Percentiles rank a stretch among this genome's conserved stretches.
Conservation (phyloP, 768 basidiomycete genomes). For the Cyclocybe cylindracea region DNA sequence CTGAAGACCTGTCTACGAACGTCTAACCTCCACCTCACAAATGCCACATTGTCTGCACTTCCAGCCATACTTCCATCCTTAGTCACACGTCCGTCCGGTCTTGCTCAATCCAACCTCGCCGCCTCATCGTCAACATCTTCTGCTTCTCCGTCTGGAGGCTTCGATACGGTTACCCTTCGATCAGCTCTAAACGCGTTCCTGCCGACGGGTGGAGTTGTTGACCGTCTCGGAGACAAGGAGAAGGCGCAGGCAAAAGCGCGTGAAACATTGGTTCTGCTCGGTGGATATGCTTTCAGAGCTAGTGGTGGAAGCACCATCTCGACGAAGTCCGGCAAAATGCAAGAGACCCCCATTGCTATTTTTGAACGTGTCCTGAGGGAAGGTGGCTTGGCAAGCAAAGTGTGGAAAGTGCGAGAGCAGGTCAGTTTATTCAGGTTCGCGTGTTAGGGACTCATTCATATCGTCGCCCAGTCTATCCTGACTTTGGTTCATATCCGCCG, state of each 20-base stretch:
- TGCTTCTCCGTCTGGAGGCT: conserved; percentile 37
- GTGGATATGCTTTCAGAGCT: conserved; percentile 67
- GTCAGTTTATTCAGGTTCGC: conserved; percentile 40
- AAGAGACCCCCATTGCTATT: conserved; percentile 65
- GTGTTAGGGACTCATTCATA: neutral
- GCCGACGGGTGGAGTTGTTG: conserved; percentile 75
- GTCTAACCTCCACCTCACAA: conserved; percentile 79
- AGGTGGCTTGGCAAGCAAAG: conserved; percentile 74
- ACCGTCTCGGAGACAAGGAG: conserved; percentile 84
- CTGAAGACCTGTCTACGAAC: conserved; percentile 78
- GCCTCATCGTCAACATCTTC: conserved; percentile 49
- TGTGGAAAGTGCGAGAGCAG: conserved; percentile 86
- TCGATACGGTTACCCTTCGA: conserved; percentile 64
- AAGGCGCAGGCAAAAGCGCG: conserved; percentile 71
- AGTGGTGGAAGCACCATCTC: conserved; percentile 45
- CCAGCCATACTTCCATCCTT: conserved; percentile 68
- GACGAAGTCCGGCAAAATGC: conserved; percentile 58
- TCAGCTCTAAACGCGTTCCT: conserved; percentile 69
- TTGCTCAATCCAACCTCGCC: conserved; percentile 29
- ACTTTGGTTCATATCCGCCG: conserved; percentile 75
- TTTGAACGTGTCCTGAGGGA: conserved; percentile 79
- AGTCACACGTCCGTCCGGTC: conserved; percentile 39
- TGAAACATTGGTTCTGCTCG: conserved; percentile 74
- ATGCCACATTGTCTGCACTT: conserved; percentile 72
- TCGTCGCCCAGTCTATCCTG: conserved; percentile 50